Percentiles rank a stretch among this genome's conserved stretches.
Conservation (phyloP, 1,139 yeast genomes). For the Fermentozyma sake region DNA sequence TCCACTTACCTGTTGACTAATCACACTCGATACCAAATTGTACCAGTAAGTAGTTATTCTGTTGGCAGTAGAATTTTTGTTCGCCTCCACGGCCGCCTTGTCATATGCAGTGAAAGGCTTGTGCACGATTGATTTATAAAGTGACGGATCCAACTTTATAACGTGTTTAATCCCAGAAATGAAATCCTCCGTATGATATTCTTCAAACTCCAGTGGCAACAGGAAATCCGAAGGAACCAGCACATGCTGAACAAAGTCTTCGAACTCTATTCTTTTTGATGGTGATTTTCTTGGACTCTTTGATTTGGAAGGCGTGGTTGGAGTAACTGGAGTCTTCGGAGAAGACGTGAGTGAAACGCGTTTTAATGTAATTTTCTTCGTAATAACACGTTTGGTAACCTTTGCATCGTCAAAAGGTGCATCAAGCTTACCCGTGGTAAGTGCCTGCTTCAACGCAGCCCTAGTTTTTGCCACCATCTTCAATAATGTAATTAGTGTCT, state of each 20-base stretch:
- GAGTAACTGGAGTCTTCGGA: no score
- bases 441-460: no score
- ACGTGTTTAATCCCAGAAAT: conserved; percentile 38
- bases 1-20: conserved; percentile 84
- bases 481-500: no score
- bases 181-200: conserved; percentile 41
- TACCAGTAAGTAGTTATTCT: conserved; percentile 30
- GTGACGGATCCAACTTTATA: conserved; percentile 38
- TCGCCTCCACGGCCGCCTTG: neutral
- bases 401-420: no score
- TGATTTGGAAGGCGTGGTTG: neutral
- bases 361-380: no score
- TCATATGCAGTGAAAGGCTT: conserved; percentile 19
- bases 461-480: no score
- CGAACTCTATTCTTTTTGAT: conserved; percentile 15
- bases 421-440: no score
- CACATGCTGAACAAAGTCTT: conserved; percentile 25
- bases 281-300: conserved; percentile 4
- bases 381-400: no score
- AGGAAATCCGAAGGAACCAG: conserved; percentile 20
- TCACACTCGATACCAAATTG: conserved; percentile 40
- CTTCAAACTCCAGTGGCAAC: conserved; percentile 39
- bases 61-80: conserved; percentile 8
- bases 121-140: conserved; percentile 30
- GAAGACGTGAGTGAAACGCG: no score